A percentile compares a stretch with the other conserved stretches of the same genome.
Evolutionary conservation across 306 rosid species (phyloP).

Genomic region (Quercus bicolor): DNA sequence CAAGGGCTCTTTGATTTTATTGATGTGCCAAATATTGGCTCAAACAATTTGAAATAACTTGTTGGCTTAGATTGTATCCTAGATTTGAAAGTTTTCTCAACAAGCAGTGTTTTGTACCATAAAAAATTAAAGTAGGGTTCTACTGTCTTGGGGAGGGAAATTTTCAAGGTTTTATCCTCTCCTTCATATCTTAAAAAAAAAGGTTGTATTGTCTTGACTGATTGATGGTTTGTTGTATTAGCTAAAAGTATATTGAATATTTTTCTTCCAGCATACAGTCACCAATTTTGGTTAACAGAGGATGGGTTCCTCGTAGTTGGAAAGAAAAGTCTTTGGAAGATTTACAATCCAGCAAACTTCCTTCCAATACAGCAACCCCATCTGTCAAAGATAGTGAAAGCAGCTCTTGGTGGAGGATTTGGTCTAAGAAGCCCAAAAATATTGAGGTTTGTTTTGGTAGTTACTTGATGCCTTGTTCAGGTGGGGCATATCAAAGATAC

Average conservation of each 20-base stretch:
- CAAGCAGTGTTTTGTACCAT: too few species aligned
- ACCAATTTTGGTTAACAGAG: slow-evolving; percentile 84
- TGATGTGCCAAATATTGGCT: too few species aligned
- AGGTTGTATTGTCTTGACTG: not conserved
- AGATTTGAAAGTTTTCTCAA: too few species aligned
- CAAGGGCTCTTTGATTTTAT: too few species aligned
- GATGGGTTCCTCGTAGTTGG: slow-evolving; percentile 98
- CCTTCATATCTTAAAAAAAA: too few species aligned
- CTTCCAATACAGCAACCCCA: slow-evolving; percentile 29
- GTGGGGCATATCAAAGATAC: not conserved
- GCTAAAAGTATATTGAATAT: slow-evolving; percentile 21
- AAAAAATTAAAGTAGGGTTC: not conserved
- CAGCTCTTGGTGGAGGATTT: slow-evolving; percentile 86
- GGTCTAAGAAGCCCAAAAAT: slow-evolving; percentile 49
- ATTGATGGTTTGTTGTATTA: not conserved
- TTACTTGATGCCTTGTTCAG: slow-evolving; percentile 8
- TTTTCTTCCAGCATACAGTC: slow-evolving; percentile 49
- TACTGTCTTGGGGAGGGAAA: not conserved
- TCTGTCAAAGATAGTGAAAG: slow-evolving; percentile 34
- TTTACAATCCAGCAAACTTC: slow-evolving; percentile 27
- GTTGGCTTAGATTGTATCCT: too few species aligned
- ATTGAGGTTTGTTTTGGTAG: slow-evolving; percentile 47
- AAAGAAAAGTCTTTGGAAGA: slow-evolving; percentile 55
- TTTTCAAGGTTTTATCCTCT: not conserved
- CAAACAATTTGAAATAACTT: too few species aligned